Evolutionary conservation across 2,329 filamentous ascomycete genomes (phyloP).

Genomic region (Penicillium italicum): DNA sequence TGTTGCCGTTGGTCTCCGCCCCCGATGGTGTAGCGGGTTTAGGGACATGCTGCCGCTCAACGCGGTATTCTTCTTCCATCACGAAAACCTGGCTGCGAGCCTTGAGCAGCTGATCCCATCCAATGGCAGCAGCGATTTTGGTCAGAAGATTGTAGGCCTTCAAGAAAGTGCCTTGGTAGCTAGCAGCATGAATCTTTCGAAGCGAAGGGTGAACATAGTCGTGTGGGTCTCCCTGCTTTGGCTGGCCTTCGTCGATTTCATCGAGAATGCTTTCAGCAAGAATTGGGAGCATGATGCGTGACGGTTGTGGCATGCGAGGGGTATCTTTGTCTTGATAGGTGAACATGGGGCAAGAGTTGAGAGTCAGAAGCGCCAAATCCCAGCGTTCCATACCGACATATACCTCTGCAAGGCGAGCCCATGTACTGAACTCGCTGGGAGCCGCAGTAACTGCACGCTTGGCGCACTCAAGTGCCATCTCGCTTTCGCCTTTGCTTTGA

Average conservation of each 20-base stretch:
- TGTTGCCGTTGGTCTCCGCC: constrained; percentile 37
- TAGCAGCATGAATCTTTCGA: constrained; percentile 77
- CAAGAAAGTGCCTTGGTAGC: constrained; percentile 92
- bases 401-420: constrained; percentile 88
- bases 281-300: constrained; percentile 80
- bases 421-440: constrained; percentile 94
- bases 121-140: constrained; percentile 93
- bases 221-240: constrained; percentile 66
- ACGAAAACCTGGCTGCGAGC: constrained; percentile 97
- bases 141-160: constrained; percentile 92
- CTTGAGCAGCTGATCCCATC: constrained; percentile 93
- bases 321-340: constrained; percentile 99
- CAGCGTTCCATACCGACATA: constrained; percentile 94
- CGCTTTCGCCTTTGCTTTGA: constrained; percentile 78
- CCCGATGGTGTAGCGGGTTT: constrained; percentile 70
- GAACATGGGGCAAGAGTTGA: constrained; percentile 99
- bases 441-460: constrained; percentile 93
- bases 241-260: constrained; percentile 88
- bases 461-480: constrained; percentile 86
- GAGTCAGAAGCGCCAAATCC: constrained; percentile 89
- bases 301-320: constrained; percentile 88
- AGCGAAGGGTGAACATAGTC: constrained; percentile 87
- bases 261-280: constrained; percentile 86
- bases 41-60: constrained; percentile 61
- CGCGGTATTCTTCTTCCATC: constrained; percentile 98